phyloP scores from a whole-genome alignment of 2,329 filamentous ascomycete genomes.

The Phaeosphaeriaceae sp. region DNA sequence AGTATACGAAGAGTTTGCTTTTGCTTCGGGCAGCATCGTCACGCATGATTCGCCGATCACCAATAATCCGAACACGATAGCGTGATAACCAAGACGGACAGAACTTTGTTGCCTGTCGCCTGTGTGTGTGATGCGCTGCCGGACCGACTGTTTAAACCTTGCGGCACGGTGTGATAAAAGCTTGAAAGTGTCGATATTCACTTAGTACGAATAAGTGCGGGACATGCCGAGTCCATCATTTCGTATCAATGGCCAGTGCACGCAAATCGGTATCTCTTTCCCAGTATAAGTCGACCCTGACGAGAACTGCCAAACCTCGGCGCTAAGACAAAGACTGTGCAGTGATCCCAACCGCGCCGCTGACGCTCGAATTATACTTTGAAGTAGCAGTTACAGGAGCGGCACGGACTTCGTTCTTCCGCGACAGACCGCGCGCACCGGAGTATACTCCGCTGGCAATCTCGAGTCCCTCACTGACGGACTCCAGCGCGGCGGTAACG shows the following conservation, averaged over 20 bases:
- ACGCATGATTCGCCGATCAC: not conserved
- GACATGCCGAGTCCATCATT: not conserved
- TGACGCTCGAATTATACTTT: not conserved
- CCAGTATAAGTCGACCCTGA: not conserved
- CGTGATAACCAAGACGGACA: not conserved
- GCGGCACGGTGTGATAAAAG: not conserved
- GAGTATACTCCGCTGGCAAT: not conserved
- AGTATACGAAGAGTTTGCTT: not conserved
- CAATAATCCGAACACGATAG: not conserved
- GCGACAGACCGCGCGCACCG: not conserved
- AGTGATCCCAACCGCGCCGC: not conserved
- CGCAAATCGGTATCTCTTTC: not conserved
- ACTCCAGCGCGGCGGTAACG: not conserved
- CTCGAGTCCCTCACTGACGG: not conserved
- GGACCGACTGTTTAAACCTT: not conserved
- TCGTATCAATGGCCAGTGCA: not conserved
- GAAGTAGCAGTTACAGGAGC: not conserved
- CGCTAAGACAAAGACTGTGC: not conserved
- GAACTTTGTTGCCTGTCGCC: not conserved
- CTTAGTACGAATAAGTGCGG: not conserved
- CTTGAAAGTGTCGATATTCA: not conserved
- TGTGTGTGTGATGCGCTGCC: not conserved
- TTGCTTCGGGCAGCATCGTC: not conserved
- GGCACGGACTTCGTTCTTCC: not conserved
- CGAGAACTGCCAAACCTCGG: not conserved